These are phyloP conservation scores for Phytopythium delawarense DNA, from an alignment of 352 stramenopile species.

Conservation along the genomic window DNA sequence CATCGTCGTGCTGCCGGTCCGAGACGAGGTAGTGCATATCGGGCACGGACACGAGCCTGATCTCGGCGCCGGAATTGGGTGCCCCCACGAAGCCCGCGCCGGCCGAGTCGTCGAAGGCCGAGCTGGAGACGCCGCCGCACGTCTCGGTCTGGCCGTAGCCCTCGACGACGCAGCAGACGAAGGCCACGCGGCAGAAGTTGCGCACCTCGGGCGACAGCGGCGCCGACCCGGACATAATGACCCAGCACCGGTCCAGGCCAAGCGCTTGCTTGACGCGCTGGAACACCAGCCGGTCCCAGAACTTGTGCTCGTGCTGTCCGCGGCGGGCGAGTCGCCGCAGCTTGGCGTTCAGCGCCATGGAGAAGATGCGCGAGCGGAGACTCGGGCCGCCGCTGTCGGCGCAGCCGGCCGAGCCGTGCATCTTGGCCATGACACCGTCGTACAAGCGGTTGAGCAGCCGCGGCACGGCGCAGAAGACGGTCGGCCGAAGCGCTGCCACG, in stretches of 20 bases:
- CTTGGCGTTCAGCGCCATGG: conserved; percentile 59
- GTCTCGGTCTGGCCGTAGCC: conserved; percentile 97
- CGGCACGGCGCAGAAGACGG: conserved; percentile 91
- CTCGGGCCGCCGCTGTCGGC: conserved; percentile 22
- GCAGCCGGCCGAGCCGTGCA: conserved; percentile 8
- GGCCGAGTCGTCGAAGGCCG: conserved; percentile 28
- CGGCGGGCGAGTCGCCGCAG: conserved; percentile 56
- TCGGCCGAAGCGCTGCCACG: conserved; percentile 87
- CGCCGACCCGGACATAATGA: conserved; percentile 94
- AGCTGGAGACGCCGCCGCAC: conserved; percentile 74
- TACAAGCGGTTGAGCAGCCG: conserved; percentile 96
- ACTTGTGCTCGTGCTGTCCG: conserved; percentile 39
- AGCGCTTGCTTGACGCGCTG: conserved; percentile 89
- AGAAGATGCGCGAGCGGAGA: conserved; percentile 46
- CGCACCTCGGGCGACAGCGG: conserved; percentile 92
- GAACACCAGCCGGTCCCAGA: conserved; percentile 96
- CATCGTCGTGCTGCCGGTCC: conserved; percentile 54
- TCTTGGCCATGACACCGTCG: conserved; percentile 88
- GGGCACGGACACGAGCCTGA: conserved; percentile 94
- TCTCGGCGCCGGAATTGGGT: conserved; percentile 81
- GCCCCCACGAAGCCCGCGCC: conserved; percentile 90
- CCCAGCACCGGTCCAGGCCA: conserved; percentile 72
- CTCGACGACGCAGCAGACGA: conserved; percentile 86
- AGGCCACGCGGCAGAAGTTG: conserved; percentile 92
- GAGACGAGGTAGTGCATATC: conserved; percentile 95